These are phyloP conservation scores for Urtica urens DNA, from an alignment of 306 rosid genomes.

Conservation along the genomic window DNA sequence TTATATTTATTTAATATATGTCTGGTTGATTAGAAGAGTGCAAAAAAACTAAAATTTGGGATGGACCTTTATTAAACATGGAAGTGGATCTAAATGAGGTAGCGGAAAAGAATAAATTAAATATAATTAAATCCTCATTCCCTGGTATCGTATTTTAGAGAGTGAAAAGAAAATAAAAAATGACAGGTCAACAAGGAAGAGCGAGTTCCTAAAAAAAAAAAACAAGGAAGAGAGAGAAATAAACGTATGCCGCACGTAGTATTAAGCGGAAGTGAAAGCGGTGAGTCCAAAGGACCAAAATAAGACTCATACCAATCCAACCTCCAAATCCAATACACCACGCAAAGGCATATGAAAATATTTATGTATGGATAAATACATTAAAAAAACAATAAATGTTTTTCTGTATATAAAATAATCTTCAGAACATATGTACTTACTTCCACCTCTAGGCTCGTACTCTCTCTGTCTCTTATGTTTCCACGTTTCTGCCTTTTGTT, in stretches of 20 bases:
- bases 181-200: conserved; percentile 3
- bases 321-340: not conserved
- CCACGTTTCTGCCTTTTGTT: not conserved
- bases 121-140: not conserved
- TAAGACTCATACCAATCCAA: no score
- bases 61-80: conserved; percentile 8
- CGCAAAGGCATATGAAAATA: not conserved
- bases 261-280: conserved; percentile 12
- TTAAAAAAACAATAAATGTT: not conserved
- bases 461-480: not conserved
- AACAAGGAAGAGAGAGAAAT: not conserved
- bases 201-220: not conserved
- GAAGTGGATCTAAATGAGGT: conserved; percentile 11
- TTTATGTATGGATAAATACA: not conserved
- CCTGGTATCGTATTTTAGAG: not conserved
- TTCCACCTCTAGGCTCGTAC: not conserved
- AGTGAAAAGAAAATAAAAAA: not conserved
- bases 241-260: conserved; percentile 20
- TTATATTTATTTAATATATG: not conserved
- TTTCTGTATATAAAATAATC: not conserved
- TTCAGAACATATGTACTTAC: not conserved
- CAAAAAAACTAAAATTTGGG: not conserved
- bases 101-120: not conserved
- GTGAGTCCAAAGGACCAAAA: not conserved
- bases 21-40: not conserved